Conservation (phyloP, 768 basidiomycete genomes). For the Mycena amicta region DNA sequence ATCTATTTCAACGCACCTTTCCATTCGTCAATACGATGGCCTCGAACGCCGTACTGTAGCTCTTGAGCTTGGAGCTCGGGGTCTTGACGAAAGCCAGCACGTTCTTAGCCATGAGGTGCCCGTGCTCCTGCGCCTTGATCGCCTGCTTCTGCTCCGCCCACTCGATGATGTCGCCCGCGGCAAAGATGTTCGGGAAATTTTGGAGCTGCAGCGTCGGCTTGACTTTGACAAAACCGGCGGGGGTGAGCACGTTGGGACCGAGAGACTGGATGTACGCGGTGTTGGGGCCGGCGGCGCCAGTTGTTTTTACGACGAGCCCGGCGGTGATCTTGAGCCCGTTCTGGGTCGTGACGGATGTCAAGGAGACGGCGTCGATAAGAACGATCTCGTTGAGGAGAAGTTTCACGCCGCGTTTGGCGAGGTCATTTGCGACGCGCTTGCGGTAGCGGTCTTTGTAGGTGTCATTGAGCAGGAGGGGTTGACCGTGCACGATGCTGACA, state of each 20-base stretch:
- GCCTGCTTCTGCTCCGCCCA: constrained; percentile 64
- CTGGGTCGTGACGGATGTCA: constrained; percentile 37
- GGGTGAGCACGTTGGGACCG: constrained; percentile 35
- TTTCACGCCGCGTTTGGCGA: constrained; percentile 36
- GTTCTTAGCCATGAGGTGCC: constrained; percentile 49
- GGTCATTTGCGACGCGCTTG: constrained; percentile 36
- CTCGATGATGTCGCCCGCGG: constrained; percentile 66
- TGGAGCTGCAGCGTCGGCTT: constrained; percentile 58
- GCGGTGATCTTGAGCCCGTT: constrained; percentile 39
- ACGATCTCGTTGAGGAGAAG: constrained; percentile 39
- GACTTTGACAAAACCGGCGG: constrained; percentile 50
- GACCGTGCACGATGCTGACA: constrained; percentile 51
- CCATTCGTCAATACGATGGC: constrained; percentile 60
- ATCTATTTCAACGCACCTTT: too few species aligned
- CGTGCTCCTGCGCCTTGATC: constrained; percentile 49
- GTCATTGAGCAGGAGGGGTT: constrained; percentile 42
- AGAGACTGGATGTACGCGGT: constrained; percentile 38
- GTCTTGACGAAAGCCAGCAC: constrained; percentile 46
- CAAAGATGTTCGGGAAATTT: constrained; percentile 58
- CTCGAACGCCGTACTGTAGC: constrained; percentile 53
- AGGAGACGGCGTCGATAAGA: constrained; percentile 36
- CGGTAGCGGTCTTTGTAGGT: constrained; percentile 48
- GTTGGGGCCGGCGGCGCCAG: constrained; percentile 28
- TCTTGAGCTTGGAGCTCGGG: constrained; percentile 30
- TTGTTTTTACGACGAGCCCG: constrained; percentile 41